Percentiles rank a stretch among this genome's conserved stretches.
Evolutionary conservation across 176 grass and related monocot genomes (phyloP).

Genomic region (Juncus effusus): DNA sequence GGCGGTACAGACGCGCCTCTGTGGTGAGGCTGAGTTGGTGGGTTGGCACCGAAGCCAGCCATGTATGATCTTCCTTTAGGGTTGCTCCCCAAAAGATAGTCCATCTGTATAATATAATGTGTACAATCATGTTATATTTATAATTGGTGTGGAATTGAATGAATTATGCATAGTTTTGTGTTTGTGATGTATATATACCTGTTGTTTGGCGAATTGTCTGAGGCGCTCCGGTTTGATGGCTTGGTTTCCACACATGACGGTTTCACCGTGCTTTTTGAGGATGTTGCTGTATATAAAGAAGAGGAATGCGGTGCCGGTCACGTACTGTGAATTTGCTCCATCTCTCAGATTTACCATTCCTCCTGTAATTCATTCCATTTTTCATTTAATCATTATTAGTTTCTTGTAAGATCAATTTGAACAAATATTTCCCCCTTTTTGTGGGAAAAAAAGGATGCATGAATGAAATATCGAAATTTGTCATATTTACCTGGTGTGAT

Average conservation of each 20-base stretch:
- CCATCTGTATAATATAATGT: constrained; percentile 41
- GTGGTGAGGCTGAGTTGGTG: constrained; percentile 79
- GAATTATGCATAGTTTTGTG: background rate
- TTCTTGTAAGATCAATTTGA: background rate
- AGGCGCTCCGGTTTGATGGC: constrained; percentile 39
- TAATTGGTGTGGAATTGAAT: too few relatives aligned
- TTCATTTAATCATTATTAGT: background rate
- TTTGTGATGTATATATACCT: constrained; percentile 19
- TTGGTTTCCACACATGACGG: constrained; percentile 53
- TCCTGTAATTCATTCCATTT: constrained; percentile 22
- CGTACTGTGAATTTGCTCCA: constrained; percentile 94
- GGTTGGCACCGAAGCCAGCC: constrained; percentile 60
- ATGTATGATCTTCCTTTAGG: constrained; percentile 68
- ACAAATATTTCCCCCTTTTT: background rate
- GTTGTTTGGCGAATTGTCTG: constrained; percentile 69
- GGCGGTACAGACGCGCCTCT: constrained; percentile 66
- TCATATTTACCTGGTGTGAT: constrained; percentile 50
- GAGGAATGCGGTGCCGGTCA: constrained; percentile 69
- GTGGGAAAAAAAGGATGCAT: background rate
- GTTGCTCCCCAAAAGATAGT: constrained; percentile 84
- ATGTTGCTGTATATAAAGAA: constrained; percentile 62
- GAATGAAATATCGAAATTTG: background rate
- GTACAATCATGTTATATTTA: background rate
- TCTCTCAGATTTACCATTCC: constrained; percentile 90
- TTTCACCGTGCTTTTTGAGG: constrained; percentile 47